phyloP scores from a whole-genome alignment of 192 early-diverging fungal species.

The Coemansia pectinata region DNA sequence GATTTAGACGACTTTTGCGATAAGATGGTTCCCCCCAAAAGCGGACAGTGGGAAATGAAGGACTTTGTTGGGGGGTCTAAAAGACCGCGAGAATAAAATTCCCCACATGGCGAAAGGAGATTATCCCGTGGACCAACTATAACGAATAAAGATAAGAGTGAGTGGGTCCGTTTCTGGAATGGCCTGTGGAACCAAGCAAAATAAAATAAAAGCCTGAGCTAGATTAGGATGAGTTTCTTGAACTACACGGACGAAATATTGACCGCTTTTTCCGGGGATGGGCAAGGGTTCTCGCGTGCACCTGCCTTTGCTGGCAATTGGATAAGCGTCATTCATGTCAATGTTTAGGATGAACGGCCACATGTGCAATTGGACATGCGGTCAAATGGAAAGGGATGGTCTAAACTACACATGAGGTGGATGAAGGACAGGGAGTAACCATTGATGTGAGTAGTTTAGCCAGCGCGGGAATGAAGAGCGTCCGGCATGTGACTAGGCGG shows the following conservation, averaged over 20 bases:
- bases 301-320: neutral
- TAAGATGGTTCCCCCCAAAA: neutral
- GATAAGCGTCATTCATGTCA: neutral
- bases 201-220: neutral
- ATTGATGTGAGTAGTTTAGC: neutral
- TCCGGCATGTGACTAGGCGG: neutral
- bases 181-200: neutral
- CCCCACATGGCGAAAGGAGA: neutral
- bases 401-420: neutral
- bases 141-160: neutral
- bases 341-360: neutral
- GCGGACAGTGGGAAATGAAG: neutral
- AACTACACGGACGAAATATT: neutral
- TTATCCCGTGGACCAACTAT: neutral
- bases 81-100: neutral
- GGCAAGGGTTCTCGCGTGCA: constrained; percentile 1
- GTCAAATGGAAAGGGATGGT: neutral
- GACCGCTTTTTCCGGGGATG: neutral
- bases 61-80: neutral
- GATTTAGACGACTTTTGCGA: neutral
- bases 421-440: neutral
- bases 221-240: neutral
- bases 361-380: neutral
- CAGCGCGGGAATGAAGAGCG: neutral
- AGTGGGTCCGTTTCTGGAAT: neutral